A percentile compares a stretch with the other conserved stretches of the same genome.
Evolutionary conservation across 441 rosid genomes (phyloP).

Genomic region (Raphanus hybrid): DNA sequence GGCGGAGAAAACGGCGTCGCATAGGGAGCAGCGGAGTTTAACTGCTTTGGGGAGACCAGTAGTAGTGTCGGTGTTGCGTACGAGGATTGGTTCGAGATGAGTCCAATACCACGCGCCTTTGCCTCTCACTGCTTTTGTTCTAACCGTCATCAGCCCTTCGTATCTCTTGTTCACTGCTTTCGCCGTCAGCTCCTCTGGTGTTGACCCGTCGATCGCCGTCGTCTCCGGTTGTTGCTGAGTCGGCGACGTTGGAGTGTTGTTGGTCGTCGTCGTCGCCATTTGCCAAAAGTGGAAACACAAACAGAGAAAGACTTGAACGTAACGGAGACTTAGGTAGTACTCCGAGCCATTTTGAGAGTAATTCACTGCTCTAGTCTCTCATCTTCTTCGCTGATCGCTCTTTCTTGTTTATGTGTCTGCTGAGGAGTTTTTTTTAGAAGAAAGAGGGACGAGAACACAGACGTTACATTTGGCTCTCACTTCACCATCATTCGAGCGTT

Average conservation of each 20-base stretch:
- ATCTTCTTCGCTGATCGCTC: background rate
- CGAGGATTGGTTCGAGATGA: conserved; percentile 87
- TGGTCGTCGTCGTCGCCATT: conserved; percentile 31
- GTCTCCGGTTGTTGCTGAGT: conserved; percentile 28
- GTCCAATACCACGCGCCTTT: conserved; percentile 99
- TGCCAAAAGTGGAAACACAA: background rate
- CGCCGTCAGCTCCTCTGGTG: conserved; percentile 77
- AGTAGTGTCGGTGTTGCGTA: conserved; percentile 86
- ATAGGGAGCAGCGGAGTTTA: conserved; percentile 90
- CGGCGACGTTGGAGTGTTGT: conserved; percentile 26
- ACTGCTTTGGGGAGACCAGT: conserved; percentile 76
- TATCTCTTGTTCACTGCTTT: conserved; percentile 78
- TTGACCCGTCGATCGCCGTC: conserved; percentile 39
- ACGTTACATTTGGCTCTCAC: conserved; percentile 54
- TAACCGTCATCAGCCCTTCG: conserved; percentile 82
- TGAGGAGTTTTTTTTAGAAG: background rate
- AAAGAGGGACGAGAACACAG: conserved; percentile 49
- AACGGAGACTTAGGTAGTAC: background rate
- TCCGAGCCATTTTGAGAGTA: background rate
- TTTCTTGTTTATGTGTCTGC: background rate
- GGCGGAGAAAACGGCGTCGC: conserved; percentile 98
- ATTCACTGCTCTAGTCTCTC: background rate
- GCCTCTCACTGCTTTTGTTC: conserved; percentile 88
- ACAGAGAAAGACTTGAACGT: background rate
- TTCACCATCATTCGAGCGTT: conserved; percentile 57